Evolutionary conservation across 108 stramenopile species (phyloP).

Genomic region (Schizochytrium sp.): DNA sequence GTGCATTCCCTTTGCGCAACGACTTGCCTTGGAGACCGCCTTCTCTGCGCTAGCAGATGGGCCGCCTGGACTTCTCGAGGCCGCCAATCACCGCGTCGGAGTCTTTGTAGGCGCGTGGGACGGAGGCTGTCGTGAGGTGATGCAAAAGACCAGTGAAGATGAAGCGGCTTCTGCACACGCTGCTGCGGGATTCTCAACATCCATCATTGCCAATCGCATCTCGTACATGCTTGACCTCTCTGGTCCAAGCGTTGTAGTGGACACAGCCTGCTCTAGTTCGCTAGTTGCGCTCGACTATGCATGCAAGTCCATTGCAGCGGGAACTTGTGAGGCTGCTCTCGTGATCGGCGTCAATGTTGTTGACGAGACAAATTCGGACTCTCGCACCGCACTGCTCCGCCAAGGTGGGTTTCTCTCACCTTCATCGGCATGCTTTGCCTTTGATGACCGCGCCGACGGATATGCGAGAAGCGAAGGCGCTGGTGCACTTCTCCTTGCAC

Average conservation of each 20-base stretch:
- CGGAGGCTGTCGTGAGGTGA: not conserved
- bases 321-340: conserved; percentile 2
- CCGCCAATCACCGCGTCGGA: not conserved
- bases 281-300: conserved; percentile 5
- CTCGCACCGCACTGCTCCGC: not conserved
- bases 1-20: not conserved
- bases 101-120: not conserved
- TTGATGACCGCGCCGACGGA: conserved; percentile 23
- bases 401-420: conserved; percentile 19
- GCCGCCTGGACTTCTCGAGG: not conserved
- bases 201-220: conserved; percentile 12
- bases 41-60: not conserved
- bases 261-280: conserved; percentile 31
- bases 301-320: not conserved
- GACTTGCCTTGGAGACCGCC: not conserved
- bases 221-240: conserved; percentile 11
- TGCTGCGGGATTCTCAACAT: not conserved
- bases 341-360: conserved; percentile 19
- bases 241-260: conserved; percentile 18
- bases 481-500: not conserved
- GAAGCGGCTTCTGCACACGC: not conserved
- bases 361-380: not conserved
- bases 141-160: not conserved
- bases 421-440: not conserved
- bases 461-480: conserved; percentile 19